Percentiles rank a stretch among this genome's conserved stretches.
These are phyloP conservation scores for Recurvomyces mirabilis DNA, from an alignment of 495 filamentous ascomycete genomes.

Conservation along the genomic window DNA sequence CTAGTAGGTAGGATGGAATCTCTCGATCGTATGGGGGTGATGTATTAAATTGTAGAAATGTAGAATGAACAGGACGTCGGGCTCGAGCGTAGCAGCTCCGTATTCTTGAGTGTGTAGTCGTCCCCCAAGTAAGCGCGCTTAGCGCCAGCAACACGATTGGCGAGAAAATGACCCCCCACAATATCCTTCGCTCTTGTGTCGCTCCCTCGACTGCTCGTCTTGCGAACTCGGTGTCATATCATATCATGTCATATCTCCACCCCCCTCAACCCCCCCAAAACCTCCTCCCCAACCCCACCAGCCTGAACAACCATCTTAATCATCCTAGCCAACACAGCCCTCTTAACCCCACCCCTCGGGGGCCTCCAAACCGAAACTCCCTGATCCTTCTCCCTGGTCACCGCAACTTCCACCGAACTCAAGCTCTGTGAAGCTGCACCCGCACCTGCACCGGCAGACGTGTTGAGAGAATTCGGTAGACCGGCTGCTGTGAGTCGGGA, in stretches of 20 bases:
- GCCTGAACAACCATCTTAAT: slow-evolving; percentile 31
- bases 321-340: slow-evolving; percentile 54
- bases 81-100: too few species aligned
- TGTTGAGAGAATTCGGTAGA: slow-evolving; percentile 57
- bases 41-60: too few species aligned
- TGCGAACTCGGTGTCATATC: too few species aligned
- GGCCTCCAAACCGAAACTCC: slow-evolving; percentile 69
- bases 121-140: too few species aligned
- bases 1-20: too few species aligned
- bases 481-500: slow-evolving; percentile 59
- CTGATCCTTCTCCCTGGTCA: slow-evolving; percentile 42
- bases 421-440: slow-evolving; percentile 28
- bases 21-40: too few species aligned
- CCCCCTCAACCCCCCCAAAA: slow-evolving; percentile 63
- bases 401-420: slow-evolving; percentile 31
- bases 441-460: slow-evolving; percentile 51
- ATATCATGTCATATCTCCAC: slow-evolving; percentile 25
- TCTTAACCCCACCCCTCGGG: slow-evolving; percentile 61
- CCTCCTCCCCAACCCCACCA: slow-evolving; percentile 75
- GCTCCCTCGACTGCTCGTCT: too few species aligned
- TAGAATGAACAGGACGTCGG: too few species aligned
- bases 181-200: too few species aligned
- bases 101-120: too few species aligned
- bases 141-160: too few species aligned
- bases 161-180: too few species aligned